phyloP scores from a whole-genome alignment of 768 basidiomycete species.

The Trametes cingulata region DNA sequence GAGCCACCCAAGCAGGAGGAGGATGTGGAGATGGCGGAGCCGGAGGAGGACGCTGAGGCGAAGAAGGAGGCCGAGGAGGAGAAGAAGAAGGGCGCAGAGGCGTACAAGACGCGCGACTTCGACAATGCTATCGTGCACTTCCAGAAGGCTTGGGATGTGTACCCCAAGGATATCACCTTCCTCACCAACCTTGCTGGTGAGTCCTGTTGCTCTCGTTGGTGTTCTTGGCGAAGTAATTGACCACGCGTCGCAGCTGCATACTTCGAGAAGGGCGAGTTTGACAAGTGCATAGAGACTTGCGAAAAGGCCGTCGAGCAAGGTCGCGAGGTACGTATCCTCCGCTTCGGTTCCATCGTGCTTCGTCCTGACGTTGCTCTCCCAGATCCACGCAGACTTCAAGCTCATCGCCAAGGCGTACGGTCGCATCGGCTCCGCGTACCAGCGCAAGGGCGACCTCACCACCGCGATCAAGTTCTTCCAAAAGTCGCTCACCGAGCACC shows the following conservation, averaged over 20 bases:
- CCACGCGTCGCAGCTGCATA: constrained; percentile 63
- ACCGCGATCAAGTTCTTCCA: constrained; percentile 89
- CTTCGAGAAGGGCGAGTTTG: constrained; percentile 91
- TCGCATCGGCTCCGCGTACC: constrained; percentile 83
- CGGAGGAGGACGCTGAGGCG: constrained; percentile 61
- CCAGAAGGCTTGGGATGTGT: constrained; percentile 87
- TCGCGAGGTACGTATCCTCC: constrained; percentile 54
- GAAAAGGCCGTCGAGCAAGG: constrained; percentile 98
- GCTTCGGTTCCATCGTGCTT: neutral
- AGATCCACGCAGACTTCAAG: constrained; percentile 93
- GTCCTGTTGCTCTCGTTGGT: constrained; percentile 21
- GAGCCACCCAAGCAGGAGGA: constrained; percentile 40
- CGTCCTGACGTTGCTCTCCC: neutral
- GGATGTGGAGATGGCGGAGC: constrained; percentile 64
- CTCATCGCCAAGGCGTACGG: constrained; percentile 93
- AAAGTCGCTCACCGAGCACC: constrained; percentile 94
- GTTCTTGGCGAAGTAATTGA: neutral
- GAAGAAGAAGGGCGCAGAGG: constrained; percentile 76
- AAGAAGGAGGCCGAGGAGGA: constrained; percentile 79
- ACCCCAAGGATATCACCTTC: constrained; percentile 92
- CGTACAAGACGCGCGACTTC: constrained; percentile 88
- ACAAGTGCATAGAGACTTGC: constrained; percentile 87
- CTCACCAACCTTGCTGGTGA: constrained; percentile 86
- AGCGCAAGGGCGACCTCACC: constrained; percentile 71
- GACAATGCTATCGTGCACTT: constrained; percentile 74